phyloP scores from a whole-genome alignment of 1,139 yeast species.

The Kurtzmaniella quercitrusa region DNA sequence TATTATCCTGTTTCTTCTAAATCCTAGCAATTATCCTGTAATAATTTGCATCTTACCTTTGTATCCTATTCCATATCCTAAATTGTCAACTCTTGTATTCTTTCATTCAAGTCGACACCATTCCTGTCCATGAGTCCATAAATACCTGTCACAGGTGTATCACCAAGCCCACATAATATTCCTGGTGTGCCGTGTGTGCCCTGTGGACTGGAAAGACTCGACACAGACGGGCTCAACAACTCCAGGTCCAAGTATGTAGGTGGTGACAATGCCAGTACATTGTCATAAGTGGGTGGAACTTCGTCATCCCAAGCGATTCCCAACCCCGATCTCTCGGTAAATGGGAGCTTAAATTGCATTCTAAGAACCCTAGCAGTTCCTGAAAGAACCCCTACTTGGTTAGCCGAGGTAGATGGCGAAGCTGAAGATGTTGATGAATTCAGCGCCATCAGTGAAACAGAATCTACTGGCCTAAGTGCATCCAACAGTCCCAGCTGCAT shows the following conservation, averaged over 20 bases:
- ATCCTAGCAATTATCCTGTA: too few relatives aligned
- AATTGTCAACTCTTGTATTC: conserved; percentile 31
- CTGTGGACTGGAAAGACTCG: conserved; percentile 2
- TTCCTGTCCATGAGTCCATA: conserved; percentile 16
- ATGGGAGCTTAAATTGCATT: conserved; percentile 81
- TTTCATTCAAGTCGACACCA: conserved; percentile 28
- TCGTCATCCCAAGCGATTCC: conserved; percentile 99
- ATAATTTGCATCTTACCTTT: too few relatives aligned
- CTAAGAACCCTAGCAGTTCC: conserved; percentile 93
- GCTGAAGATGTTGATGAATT: conserved; percentile 7
- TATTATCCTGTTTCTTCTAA: too few relatives aligned
- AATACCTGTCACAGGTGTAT: conserved; percentile 29
- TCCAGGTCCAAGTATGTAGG: conserved; percentile 58
- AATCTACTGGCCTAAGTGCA: conserved; percentile 3
- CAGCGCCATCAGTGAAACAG: conserved; percentile 5
- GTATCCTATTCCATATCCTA: conserved; percentile 6
- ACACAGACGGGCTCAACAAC: conserved; percentile 12
- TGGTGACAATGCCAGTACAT: conserved; percentile 77
- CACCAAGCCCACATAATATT: conserved; percentile 43
- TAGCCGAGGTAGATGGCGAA: conserved; percentile 1
- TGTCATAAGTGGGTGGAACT: conserved; percentile 94
- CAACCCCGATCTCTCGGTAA: conserved; percentile 89
- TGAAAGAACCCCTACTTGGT: conserved; percentile 71
- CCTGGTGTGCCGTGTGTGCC: conserved; percentile 25
- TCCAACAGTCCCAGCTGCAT: conserved; percentile 1